Conservation (phyloP, 2,329 filamentous ascomycete genomes). For the Trichoderma afroharzianum region DNA sequence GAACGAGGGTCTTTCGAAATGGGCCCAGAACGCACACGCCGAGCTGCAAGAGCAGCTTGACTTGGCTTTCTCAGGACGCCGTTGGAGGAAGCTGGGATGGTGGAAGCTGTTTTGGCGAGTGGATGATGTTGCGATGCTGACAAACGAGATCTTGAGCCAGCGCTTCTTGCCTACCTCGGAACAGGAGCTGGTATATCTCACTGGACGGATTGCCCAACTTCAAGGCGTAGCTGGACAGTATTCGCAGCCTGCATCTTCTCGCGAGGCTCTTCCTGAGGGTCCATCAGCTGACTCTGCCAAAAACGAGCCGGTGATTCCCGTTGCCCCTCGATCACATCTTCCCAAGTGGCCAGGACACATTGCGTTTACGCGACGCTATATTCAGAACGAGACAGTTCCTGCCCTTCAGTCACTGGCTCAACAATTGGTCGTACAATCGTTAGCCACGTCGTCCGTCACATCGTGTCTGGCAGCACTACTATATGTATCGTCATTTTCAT, state of each 20-base stretch:
- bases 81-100: slow-evolving; percentile 82
- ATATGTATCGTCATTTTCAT: slow-evolving; percentile 53
- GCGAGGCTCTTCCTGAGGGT: neutral
- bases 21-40: slow-evolving; percentile 76
- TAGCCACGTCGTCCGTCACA: slow-evolving; percentile 66
- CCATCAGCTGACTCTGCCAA: slow-evolving; percentile 21
- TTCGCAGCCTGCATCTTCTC: slow-evolving; percentile 33
- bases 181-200: slow-evolving; percentile 75
- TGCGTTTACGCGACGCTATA: slow-evolving; percentile 62
- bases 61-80: slow-evolving; percentile 67
- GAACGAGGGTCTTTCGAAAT: slow-evolving; percentile 58
- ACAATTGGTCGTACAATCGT: slow-evolving; percentile 68
- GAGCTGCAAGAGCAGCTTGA: slow-evolving; percentile 81
- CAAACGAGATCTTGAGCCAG: slow-evolving; percentile 71
- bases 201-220: slow-evolving; percentile 65
- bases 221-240: slow-evolving; percentile 31
- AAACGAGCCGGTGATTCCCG: slow-evolving; percentile 25
- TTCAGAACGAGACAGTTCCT: slow-evolving; percentile 64
- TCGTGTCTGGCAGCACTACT: slow-evolving; percentile 52
- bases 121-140: slow-evolving; percentile 84
- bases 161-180: slow-evolving; percentile 77
- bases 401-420: slow-evolving; percentile 70
- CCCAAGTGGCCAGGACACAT: slow-evolving; percentile 73
- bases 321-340: slow-evolving; percentile 22
- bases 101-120: slow-evolving; percentile 96